Base-by-base conservation (phyloP, 352 stramenopile species). In the Globisporangium echinulatum region DNA sequence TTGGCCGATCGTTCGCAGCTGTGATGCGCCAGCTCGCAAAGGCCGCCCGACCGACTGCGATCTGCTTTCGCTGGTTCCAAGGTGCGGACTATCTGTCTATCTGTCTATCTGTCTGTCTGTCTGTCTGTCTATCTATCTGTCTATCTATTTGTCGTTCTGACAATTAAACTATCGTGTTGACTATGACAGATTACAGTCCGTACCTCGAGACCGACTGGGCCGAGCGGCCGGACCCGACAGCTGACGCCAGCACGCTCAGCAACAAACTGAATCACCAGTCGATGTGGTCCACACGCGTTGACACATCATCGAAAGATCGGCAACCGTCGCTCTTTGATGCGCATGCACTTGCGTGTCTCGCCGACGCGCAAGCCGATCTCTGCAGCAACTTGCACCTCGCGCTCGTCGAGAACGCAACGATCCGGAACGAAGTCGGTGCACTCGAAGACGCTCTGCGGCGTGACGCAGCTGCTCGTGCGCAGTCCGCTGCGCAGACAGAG, bases 41-140 rank as follows among this genome's bases (percentile, higher is more conserved):
- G 15, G 84, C 82, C 9, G 85, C 80, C 4, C 70, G 77, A 10
- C 82, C 84, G 5, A 91, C 84, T 1, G 77, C 79, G 3, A 59
- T 94, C 36, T 88, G 74, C 58, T 92, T 94, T 52, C 82, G 84
- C 58, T 90, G 79, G 79, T 94, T 83, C 56, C 74, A 85, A 62
- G 75, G 75, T 85, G 56, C 33, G 63, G 47, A 11, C 4, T n/a
- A 37, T 15, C 33, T 15, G 25, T 43, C 17, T 15, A 15, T 46
- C 14, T 64, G 7, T 17, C 8, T 17, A 11, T 52, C 11, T 14
- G 7, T 38, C 17, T 19, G 17, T 19, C 17, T 19, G 0, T 19
- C 17, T 19, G 17, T 19, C 17, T 19, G 0, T 19, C 17, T 19
- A 0, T 19, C 17, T 19, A 19, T 19, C 17, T 19, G 17, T 19